These are phyloP conservation scores for Thalassiosira sp. DNA, from an alignment of 352 stramenopile genomes.

Conservation along the genomic window DNA sequence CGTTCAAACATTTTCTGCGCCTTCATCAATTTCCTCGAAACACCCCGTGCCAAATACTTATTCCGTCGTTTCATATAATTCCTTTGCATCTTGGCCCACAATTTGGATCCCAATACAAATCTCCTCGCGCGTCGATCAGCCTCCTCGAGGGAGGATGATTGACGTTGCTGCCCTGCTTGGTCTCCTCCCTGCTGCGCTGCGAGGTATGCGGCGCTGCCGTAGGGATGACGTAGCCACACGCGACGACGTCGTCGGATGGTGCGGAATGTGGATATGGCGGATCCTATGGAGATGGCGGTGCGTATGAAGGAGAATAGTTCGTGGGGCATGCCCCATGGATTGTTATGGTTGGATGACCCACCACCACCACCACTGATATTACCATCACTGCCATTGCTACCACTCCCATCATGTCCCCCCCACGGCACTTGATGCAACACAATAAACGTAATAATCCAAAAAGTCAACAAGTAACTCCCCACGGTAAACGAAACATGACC, in stretches of 20 bases:
- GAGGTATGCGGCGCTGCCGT: slow-evolving; percentile 52
- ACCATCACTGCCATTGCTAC: not conserved
- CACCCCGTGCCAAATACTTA: slow-evolving; percentile 36
- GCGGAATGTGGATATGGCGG: slow-evolving; percentile 60
- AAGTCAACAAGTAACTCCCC: slow-evolving; percentile 59
- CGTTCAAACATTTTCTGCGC: slow-evolving; percentile 64
- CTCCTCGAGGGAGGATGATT: slow-evolving; percentile 40
- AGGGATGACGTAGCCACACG: slow-evolving; percentile 68
- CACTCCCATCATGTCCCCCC: slow-evolving; percentile 10
- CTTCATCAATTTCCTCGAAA: slow-evolving; percentile 51
- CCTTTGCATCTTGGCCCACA: slow-evolving; percentile 47
- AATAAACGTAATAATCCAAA: slow-evolving; percentile 59
- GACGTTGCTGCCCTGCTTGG: too few relatives aligned
- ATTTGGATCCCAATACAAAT: slow-evolving; percentile 49
- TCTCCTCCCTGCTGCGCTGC: slow-evolving; percentile 20
- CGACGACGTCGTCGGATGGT: slow-evolving; percentile 67
- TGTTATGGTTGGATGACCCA: slow-evolving; percentile 8
- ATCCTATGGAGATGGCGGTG: slow-evolving; percentile 40
- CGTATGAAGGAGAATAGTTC: slow-evolving; percentile 44
- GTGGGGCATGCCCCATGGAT: slow-evolving; percentile 48
- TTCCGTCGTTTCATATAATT: slow-evolving; percentile 47
- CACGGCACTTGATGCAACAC: slow-evolving; percentile 47
- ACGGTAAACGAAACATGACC: slow-evolving; percentile 68
- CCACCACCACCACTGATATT: too few relatives aligned
- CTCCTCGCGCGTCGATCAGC: slow-evolving; percentile 42